A percentile compares a stretch with the other conserved stretches of the same genome.
phyloP scores from a whole-genome alignment of 2,329 filamentous ascomycete species.

The Aspergillus glaucus region DNA sequence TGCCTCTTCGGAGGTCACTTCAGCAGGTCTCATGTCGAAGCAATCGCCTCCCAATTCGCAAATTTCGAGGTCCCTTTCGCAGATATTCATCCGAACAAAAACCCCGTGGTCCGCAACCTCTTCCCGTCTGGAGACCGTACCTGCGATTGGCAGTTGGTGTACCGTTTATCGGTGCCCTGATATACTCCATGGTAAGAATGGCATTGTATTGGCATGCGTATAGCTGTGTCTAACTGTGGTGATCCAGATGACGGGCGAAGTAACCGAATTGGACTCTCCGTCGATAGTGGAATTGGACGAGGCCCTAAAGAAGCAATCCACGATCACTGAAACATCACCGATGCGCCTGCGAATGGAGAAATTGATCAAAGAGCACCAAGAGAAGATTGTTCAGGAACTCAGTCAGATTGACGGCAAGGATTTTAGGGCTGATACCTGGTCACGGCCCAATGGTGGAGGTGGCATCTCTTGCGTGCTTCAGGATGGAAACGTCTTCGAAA shows the following conservation, averaged over 20 bases:
- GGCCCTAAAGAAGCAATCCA: slow-evolving; percentile 69
- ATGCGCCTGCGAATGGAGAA: slow-evolving; percentile 98
- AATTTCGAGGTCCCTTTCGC: slow-evolving; percentile 15
- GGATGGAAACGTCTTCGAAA: slow-evolving; percentile 95
- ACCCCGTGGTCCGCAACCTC: slow-evolving; percentile 17
- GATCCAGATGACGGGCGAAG: slow-evolving; percentile 30
- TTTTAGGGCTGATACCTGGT: slow-evolving; percentile 83
- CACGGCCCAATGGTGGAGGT: slow-evolving; percentile 78
- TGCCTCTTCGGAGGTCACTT: slow-evolving; percentile 29
- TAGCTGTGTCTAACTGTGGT: background rate
- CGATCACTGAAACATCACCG: slow-evolving; percentile 70
- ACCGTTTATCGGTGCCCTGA: slow-evolving; percentile 43
- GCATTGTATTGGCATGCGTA: background rate
- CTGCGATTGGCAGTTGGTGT: slow-evolving; percentile 44
- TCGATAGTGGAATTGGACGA: slow-evolving; percentile 81
- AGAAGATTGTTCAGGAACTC: slow-evolving; percentile 75
- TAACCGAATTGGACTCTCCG: slow-evolving; percentile 39
- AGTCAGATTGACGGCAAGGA: slow-evolving; percentile 75
- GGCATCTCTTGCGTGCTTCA: slow-evolving; percentile 93
- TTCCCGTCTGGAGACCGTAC: slow-evolving; percentile 41
- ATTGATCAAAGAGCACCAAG: slow-evolving; percentile 88
- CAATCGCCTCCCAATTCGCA: slow-evolving; percentile 14
- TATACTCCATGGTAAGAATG: slow-evolving; percentile 48
- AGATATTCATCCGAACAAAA: slow-evolving; percentile 21
- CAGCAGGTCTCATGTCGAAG: slow-evolving; percentile 18